Conservation (phyloP, 441 rosid species). For the Mallotus repandus region DNA sequence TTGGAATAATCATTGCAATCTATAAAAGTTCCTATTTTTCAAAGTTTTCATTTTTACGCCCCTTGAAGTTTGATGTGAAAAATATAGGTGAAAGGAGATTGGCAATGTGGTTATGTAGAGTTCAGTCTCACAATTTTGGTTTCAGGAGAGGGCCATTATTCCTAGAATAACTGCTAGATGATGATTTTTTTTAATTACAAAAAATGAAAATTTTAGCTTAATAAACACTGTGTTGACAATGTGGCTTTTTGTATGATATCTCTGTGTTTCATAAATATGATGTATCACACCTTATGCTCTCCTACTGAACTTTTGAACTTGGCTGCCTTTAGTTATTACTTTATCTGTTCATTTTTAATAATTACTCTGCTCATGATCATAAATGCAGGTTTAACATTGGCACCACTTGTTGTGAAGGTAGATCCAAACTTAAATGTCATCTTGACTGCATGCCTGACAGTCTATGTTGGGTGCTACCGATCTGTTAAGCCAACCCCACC, state of each 20-base stretch:
- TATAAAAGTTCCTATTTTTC: neutral
- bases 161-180: neutral
- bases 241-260: neutral
- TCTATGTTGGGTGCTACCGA: conserved; percentile 84
- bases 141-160: no score
- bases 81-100: neutral
- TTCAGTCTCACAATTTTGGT: no score
- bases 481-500: conserved; percentile 91
- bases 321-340: neutral
- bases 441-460: conserved; percentile 81
- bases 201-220: neutral
- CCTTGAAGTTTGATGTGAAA: neutral
- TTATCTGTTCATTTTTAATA: conserved; percentile 2
- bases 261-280: neutral
- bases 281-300: neutral
- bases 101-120: neutral
- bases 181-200: neutral
- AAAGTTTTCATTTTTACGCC: neutral
- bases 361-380: conserved; percentile 3
- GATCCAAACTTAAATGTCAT: conserved; percentile 87
- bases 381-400: conserved; percentile 77
- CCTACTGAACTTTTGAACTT: neutral
- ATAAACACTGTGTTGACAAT: neutral
- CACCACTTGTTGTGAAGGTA: conserved; percentile 83
- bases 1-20: neutral